These are phyloP conservation scores for Candida glucosophila DNA, from an alignment of 1,139 yeast genomes.

Conservation along the genomic window DNA sequence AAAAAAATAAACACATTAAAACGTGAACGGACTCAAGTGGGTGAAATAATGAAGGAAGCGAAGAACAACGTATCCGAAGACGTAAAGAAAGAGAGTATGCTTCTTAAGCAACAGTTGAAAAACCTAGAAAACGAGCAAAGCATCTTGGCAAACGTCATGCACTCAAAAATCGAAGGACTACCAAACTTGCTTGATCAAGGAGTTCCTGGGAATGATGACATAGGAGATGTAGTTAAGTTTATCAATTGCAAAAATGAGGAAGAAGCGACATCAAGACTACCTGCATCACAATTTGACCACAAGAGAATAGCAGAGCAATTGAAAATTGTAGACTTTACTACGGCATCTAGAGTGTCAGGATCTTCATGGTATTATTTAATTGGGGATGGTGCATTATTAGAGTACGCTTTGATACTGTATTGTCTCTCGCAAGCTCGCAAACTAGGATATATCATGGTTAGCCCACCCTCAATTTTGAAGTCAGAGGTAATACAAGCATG, in stretches of 20 bases:
- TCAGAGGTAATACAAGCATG: slow-evolving; percentile 76
- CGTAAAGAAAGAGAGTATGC: slow-evolving; percentile 20
- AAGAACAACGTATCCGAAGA: slow-evolving; percentile 9
- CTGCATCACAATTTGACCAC: slow-evolving; percentile 43
- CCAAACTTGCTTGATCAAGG: slow-evolving; percentile 60
- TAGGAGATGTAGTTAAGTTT: slow-evolving; percentile 35
- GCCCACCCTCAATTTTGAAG: slow-evolving; percentile 84
- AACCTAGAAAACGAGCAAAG: slow-evolving; percentile 24
- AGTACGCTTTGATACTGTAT: slow-evolving; percentile 82
- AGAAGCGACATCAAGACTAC: slow-evolving; percentile 12
- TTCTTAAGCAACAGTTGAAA: slow-evolving; percentile 25
- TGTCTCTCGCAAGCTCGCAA: slow-evolving; percentile 59
- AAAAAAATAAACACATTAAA: slow-evolving; percentile 18
- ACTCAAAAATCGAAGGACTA: slow-evolving; percentile 38
- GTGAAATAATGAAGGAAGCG: slow-evolving; percentile 13
- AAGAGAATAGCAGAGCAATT: slow-evolving; percentile 53
- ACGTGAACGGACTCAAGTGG: slow-evolving; percentile 20
- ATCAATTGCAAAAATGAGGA: slow-evolving; percentile 33
- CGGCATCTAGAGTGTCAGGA: slow-evolving; percentile 75
- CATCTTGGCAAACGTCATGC: slow-evolving; percentile 19
- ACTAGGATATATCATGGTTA: slow-evolving; percentile 59
- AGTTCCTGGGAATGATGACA: slow-evolving; percentile 36
- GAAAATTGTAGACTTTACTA: slow-evolving; percentile 57
- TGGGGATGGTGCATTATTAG: slow-evolving; percentile 83
- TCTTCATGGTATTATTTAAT: slow-evolving; percentile 81